phyloP scores from a whole-genome alignment of 805 yeast genomes.

The Candida argentea region DNA sequence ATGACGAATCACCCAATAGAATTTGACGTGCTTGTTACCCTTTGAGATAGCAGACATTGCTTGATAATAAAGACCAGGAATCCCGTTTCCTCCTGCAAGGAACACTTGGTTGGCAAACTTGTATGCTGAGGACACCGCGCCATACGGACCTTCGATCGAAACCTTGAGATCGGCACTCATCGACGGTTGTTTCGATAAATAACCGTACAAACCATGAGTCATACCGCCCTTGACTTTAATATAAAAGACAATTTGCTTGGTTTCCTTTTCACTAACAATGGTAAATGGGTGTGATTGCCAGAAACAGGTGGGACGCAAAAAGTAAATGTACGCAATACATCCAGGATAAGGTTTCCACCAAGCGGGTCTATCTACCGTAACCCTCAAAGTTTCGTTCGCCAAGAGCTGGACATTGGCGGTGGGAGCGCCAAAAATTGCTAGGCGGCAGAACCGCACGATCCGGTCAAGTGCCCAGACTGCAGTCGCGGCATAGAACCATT shows the following conservation, averaged over 20 bases:
- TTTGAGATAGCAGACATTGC: constrained; percentile 14
- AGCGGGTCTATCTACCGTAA: constrained; percentile 38
- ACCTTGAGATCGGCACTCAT: constrained; percentile 20
- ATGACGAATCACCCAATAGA: constrained; percentile 32
- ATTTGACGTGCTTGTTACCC: constrained; percentile 11
- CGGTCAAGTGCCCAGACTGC: constrained; percentile 32
- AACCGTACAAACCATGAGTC: constrained; percentile 26
- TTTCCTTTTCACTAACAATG: constrained; percentile 31
- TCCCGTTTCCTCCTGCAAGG: constrained; percentile 32
- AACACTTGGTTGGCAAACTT: constrained; percentile 19
- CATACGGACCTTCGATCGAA: constrained; percentile 32
- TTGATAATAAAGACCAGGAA: constrained; percentile 28
- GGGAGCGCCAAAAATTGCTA: constrained; percentile 25
- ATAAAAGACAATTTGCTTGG: constrained; percentile 16
- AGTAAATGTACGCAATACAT: constrained; percentile 45
- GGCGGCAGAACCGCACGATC: constrained; percentile 21
- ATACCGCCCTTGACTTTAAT: constrained; percentile 28
- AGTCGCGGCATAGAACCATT: constrained; percentile 18
- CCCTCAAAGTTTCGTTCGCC: constrained; percentile 39
- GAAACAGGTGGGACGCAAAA: constrained; percentile 39
- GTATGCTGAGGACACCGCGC: constrained; percentile 19
- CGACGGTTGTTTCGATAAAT: constrained; percentile 22
- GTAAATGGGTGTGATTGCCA: constrained; percentile 78
- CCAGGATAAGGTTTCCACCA: constrained; percentile 46
- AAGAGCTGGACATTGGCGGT: constrained; percentile 26